These are phyloP conservation scores for Lachancea kluyveri DNA, from an alignment of 805 yeast species.

Conservation along the genomic window DNA sequence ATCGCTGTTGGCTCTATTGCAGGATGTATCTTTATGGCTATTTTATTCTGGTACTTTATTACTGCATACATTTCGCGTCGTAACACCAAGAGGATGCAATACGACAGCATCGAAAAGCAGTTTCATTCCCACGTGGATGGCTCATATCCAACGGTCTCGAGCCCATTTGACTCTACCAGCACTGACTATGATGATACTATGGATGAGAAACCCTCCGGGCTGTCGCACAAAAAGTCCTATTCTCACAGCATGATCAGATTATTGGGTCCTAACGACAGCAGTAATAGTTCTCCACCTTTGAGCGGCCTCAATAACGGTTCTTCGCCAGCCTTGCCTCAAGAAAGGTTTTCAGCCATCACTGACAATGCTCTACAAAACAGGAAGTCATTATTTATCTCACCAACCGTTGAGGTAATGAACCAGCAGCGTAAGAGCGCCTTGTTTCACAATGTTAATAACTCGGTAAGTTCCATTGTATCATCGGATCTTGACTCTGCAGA, in stretches of 20 bases:
- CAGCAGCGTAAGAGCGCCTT: slow-evolving; percentile 34
- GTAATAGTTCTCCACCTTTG: not conserved
- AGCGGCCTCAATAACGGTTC: not conserved
- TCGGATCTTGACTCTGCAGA: slow-evolving; percentile 7
- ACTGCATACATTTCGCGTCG: slow-evolving; percentile 44
- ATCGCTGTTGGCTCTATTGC: slow-evolving; percentile 72
- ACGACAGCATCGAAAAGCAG: slow-evolving; percentile 9
- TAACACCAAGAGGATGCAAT: slow-evolving; percentile 40
- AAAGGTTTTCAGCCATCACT: slow-evolving; percentile 12
- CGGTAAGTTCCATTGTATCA: slow-evolving; percentile 13
- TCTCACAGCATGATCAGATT: slow-evolving; percentile 7
- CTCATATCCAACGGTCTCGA: not conserved
- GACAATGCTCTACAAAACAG: slow-evolving; percentile 21
- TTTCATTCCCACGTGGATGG: slow-evolving; percentile 4
- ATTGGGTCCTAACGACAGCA: slow-evolving; percentile 2
- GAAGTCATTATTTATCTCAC: slow-evolving; percentile 60
- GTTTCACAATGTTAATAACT: slow-evolving; percentile 11
- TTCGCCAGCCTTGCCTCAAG: slow-evolving; percentile 4
- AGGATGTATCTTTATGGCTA: slow-evolving; percentile 48
- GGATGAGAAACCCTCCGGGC: not conserved
- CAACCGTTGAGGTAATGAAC: slow-evolving; percentile 68
- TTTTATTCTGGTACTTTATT: slow-evolving; percentile 47
- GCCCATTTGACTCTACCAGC: not conserved
- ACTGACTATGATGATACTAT: slow-evolving; percentile 1
- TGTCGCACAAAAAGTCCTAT: not conserved